phyloP scores from a whole-genome alignment of 2,329 filamentous ascomycete species.

The Cryphonectria radicalis region DNA sequence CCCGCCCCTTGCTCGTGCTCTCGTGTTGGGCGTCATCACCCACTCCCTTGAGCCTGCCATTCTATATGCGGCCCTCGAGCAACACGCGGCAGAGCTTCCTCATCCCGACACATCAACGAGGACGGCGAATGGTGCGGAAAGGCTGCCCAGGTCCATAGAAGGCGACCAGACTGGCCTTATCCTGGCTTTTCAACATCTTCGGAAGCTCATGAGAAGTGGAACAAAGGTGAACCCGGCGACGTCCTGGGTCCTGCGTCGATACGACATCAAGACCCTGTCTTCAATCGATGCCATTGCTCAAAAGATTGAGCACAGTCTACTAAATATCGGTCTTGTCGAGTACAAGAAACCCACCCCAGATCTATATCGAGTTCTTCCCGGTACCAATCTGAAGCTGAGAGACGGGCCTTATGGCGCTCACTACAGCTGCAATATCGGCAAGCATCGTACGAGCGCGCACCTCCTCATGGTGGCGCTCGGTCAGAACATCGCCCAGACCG shows the following conservation, averaged over 20 bases:
- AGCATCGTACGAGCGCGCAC: not conserved
- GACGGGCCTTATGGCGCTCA: constrained; percentile 16
- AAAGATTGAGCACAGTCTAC: constrained; percentile 11
- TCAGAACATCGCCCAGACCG: constrained; percentile 21
- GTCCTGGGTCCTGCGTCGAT: not conserved
- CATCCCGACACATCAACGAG: not conserved
- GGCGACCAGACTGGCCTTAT: constrained; percentile 10
- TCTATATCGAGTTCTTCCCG: not conserved
- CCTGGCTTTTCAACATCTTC: constrained; percentile 3
- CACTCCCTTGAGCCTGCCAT: constrained; percentile 16
- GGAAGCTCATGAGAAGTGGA: not conserved
- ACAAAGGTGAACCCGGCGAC: not conserved
- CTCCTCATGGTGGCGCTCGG: constrained; percentile 18
- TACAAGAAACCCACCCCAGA: not conserved
- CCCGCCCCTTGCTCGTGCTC: constrained; percentile 12
- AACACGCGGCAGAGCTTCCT: not conserved
- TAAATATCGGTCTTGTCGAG: constrained; percentile 9
- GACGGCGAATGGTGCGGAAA: not conserved
- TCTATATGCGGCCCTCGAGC: constrained; percentile 19
- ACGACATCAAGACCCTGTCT: not conserved
- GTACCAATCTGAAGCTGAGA: constrained; percentile 6
- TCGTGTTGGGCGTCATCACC: constrained; percentile 12
- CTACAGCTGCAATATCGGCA: not conserved
- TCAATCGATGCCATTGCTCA: constrained; percentile 17
- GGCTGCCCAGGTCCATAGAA: not conserved